These are phyloP conservation scores for Thoreauomyces humboldtii DNA, from an alignment of 192 early-diverging fungal species.

Conservation along the genomic window DNA sequence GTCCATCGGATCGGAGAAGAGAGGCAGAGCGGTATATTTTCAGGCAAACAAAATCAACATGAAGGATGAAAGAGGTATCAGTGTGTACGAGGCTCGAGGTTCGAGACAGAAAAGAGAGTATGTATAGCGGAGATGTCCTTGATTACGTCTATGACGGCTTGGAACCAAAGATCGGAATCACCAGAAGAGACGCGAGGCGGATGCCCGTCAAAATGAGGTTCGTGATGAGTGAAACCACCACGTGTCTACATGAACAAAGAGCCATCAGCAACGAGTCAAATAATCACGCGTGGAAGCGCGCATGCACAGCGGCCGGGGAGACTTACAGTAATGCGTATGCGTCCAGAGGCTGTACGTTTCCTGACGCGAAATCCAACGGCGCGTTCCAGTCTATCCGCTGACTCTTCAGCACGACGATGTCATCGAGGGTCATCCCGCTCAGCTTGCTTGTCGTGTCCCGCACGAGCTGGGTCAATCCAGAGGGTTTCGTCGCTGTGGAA, in stretches of 20 bases:
- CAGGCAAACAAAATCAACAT: too few species aligned
- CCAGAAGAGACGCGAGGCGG: constrained; percentile 3
- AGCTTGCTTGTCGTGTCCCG: background rate
- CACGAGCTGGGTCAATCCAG: background rate
- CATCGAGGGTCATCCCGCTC: constrained; percentile 5
- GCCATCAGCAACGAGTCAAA: too few species aligned
- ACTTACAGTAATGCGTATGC: constrained; percentile 17
- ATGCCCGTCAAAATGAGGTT: constrained; percentile 19
- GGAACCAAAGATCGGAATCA: constrained; percentile 11
- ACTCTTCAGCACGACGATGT: constrained; percentile 3
- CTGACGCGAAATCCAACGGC: background rate
- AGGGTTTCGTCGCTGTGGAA: too few species aligned
- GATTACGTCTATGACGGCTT: background rate
- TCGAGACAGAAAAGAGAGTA: too few species aligned
- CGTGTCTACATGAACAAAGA: constrained; percentile 5
- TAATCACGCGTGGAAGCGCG: too few species aligned
- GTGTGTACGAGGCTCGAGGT: too few species aligned
- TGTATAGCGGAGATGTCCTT: too few species aligned
- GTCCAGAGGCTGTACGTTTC: background rate
- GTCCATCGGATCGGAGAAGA: too few species aligned
- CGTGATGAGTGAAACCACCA: constrained; percentile 21
- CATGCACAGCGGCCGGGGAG: too few species aligned
- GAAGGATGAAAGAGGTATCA: too few species aligned
- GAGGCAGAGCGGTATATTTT: too few species aligned
- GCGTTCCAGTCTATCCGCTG: background rate